A percentile compares a stretch with the other conserved stretches of the same genome.
phyloP scores from a whole-genome alignment of 2,329 filamentous ascomycete genomes.

The Beauveria varroae region DNA sequence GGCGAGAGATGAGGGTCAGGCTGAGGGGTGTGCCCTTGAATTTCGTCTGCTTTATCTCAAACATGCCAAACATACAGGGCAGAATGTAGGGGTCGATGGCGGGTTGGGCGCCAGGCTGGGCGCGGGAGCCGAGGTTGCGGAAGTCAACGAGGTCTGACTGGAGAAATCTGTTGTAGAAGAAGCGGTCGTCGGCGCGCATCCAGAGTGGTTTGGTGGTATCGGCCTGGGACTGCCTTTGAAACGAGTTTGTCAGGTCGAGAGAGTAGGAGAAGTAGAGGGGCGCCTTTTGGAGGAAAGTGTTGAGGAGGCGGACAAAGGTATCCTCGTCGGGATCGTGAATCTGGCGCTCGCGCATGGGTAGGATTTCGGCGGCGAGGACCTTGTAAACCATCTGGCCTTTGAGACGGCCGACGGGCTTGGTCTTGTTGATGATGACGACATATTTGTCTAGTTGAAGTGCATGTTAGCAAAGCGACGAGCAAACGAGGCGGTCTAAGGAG shows the following conservation, averaged over 20 bases:
- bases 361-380: slow-evolving; percentile 81
- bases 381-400: slow-evolving; percentile 97
- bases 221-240: slow-evolving; percentile 82
- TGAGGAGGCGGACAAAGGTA: slow-evolving; percentile 75
- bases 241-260: slow-evolving; percentile 91
- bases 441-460: slow-evolving; percentile 64
- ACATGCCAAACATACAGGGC: slow-evolving; percentile 92
- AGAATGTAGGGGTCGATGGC: slow-evolving; percentile 86
- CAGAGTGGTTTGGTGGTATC: slow-evolving; percentile 70
- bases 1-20: slow-evolving; percentile 77
- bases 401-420: slow-evolving; percentile 79
- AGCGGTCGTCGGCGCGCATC: slow-evolving; percentile 90
- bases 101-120: slow-evolving; percentile 62
- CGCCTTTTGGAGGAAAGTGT: slow-evolving; percentile 70
- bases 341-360: slow-evolving; percentile 86
- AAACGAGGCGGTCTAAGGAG: background rate
- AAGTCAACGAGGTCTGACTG: slow-evolving; percentile 90
- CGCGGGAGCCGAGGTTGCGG: slow-evolving; percentile 54
- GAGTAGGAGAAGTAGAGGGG: slow-evolving; percentile 99
- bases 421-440: slow-evolving; percentile 92
- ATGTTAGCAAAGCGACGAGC: slow-evolving; percentile 7
- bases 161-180: slow-evolving; percentile 97
- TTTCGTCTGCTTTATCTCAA: slow-evolving; percentile 79
- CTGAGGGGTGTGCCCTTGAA: slow-evolving; percentile 82
- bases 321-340: slow-evolving; percentile 93